Percentiles rank a stretch among this genome's conserved stretches.
Evolutionary conservation across 2,329 filamentous ascomycete species (phyloP).

Genomic region (Periconia sp.): DNA sequence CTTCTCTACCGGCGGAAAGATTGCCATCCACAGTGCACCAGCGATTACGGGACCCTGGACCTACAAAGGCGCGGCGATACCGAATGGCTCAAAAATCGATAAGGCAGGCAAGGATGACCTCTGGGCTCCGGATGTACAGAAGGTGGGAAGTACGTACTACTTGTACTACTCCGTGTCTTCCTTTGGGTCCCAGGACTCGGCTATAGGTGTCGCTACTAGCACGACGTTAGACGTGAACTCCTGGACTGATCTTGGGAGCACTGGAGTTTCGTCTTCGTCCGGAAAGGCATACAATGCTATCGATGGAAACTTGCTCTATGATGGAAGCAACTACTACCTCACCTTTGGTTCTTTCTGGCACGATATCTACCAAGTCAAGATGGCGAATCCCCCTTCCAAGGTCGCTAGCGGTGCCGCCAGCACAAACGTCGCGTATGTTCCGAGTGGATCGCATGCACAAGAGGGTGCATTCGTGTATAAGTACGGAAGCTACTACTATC

Average conservation of each 20-base stretch:
- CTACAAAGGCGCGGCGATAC: slow-evolving; percentile 54
- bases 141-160: slow-evolving; percentile 66
- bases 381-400: slow-evolving; percentile 48
- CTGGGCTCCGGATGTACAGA: slow-evolving; percentile 67
- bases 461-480: slow-evolving; percentile 66
- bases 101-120: slow-evolving; percentile 55
- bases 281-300: slow-evolving; percentile 59
- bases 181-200: slow-evolving; percentile 66
- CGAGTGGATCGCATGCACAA: slow-evolving; percentile 57
- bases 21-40: slow-evolving; percentile 57
- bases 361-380: slow-evolving; percentile 65
- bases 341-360: slow-evolving; percentile 74
- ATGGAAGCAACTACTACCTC: slow-evolving; percentile 55
- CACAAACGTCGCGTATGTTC: slow-evolving; percentile 61
- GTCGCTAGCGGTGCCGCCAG: slow-evolving; percentile 36
- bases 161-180: slow-evolving; percentile 71
- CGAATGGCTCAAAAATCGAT: slow-evolving; percentile 53
- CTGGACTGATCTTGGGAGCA: slow-evolving; percentile 66
- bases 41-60: slow-evolving; percentile 59
- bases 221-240: slow-evolving; percentile 56
- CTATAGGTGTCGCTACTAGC: slow-evolving; percentile 66
- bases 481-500: slow-evolving; percentile 64
- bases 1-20: slow-evolving; percentile 59
- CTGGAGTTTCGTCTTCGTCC: slow-evolving; percentile 53
- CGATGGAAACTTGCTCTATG: slow-evolving; percentile 55